Percentiles rank a stretch among this genome's conserved stretches.
Evolutionary conservation across 2,329 filamentous ascomycete species (phyloP).

Genomic region (Metarhizium rileyi): DNA sequence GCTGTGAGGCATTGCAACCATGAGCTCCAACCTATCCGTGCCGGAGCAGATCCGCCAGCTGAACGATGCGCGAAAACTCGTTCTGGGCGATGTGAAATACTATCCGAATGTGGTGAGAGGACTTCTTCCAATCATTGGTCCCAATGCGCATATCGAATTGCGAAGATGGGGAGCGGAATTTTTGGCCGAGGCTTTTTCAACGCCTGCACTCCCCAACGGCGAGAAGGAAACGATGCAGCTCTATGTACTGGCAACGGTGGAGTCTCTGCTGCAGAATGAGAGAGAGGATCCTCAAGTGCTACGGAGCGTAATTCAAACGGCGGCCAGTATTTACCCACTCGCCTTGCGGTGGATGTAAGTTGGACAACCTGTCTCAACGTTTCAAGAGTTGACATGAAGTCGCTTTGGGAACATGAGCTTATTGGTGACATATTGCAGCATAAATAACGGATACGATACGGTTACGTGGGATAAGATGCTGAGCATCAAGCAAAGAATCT

Average conservation of each 20-base stretch:
- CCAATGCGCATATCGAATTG: conserved; percentile 65
- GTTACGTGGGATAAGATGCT: conserved; percentile 82
- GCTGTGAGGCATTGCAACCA: conserved; percentile 31
- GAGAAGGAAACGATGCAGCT: conserved; percentile 75
- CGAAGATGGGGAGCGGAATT: conserved; percentile 96
- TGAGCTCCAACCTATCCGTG: conserved; percentile 46
- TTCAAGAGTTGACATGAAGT: neutral
- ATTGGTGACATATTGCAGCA: conserved; percentile 41
- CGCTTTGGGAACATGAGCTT: neutral
- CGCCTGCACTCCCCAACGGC: conserved; percentile 65
- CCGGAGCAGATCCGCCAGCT: conserved; percentile 78
- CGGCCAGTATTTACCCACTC: conserved; percentile 86
- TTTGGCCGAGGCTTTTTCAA: conserved; percentile 89
- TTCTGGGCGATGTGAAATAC: conserved; percentile 75
- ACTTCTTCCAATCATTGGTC: conserved; percentile 82
- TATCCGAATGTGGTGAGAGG: conserved; percentile 89
- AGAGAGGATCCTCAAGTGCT: conserved; percentile 71
- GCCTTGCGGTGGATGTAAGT: conserved; percentile 93
- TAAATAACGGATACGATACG: conserved; percentile 74
- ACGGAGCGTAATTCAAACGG: conserved; percentile 78
- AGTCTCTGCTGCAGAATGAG: conserved; percentile 58
- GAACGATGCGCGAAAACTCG: conserved; percentile 80
- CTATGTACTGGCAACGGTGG: conserved; percentile 68
- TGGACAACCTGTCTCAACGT: conserved; percentile 21
- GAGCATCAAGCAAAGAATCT: conserved; percentile 78